Base-by-base conservation (phyloP, 1,139 yeast genomes). In the Hansenula anomala region DNA sequence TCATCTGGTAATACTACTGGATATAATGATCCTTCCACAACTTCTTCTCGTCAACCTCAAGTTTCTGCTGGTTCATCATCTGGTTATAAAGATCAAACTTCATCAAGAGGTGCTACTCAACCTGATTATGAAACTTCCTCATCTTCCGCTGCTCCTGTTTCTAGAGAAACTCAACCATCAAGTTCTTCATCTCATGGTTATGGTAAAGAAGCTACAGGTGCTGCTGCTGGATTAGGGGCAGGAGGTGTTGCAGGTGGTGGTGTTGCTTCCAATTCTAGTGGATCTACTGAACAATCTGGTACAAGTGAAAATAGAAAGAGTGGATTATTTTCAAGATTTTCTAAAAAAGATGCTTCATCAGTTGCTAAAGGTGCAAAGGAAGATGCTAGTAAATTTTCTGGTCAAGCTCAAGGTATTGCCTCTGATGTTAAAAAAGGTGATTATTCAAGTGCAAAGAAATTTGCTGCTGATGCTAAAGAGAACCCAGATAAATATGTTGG, bases 371-470 rank as follows among this genome's bases (percentile, higher is more conserved):
- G 39, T 22, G 37, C 49, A 7, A 44, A 44, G 34, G 41, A 52
- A 30, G 49, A 43, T 20, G 40, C 33, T 25, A 22, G 42, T 14
- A 40, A 41, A 37, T 31, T 45, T 32, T 43, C 48, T 18, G 49
- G 59, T 10, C 46, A 51, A 20, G 50, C 54, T 29, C 51, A 49
- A 41, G 49, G 51, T 18, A 46, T 52, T 34, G 51, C 58, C 27
- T 49, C 44, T 33, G 59, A 60, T 43, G 43, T 54, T 36, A 36
- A 46, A 22, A 47, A 52, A 27, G 48, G 45, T 28, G 56, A 59
- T 42, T 38, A 45, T 20, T 43, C 55, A n/a, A 36, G 41, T 31
- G 36, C 43, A 14, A 39, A 41, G 33, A 33, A 41, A 15, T 45
- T 53, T 14, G 48, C 54, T 22, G 33, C 43, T 23, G 41, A 42